Evolutionary conservation across 1,139 yeast species (phyloP), one percentile per base, ranked within the genome.

Genomic region (Blastobotrys illinoisensis): DNA sequence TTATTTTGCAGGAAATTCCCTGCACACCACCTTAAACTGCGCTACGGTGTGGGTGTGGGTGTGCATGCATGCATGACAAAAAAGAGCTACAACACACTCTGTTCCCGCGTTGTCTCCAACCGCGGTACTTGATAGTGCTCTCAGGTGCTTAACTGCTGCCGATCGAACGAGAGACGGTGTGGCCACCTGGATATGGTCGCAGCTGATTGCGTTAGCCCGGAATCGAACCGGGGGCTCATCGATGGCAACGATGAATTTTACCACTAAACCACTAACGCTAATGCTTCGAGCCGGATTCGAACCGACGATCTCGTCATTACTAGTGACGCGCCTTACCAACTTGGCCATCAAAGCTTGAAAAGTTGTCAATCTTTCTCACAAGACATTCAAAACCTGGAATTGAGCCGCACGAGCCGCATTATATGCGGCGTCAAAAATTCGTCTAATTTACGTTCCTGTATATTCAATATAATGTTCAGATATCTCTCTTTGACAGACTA

Each of bases 271-370:
- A 56, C 57, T 52, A 54, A 52, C 56, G 55, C 57, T 43, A 32
- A 61, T 82, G 87, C 86, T 85, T 80, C 80, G 83, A 81, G 81
- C 82, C 86, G 82, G 87, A 83, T 76, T 83, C 85, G 88, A 83
- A 83, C 88, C 83, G 87, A 81, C 83, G 89, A 84, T 84, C 89
- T 84, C 86, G 83, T 82, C 88, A 84, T 84, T 84, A 84, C 88
- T 84, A 84, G 89, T 84, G 88, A 82, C 83, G 86, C 86, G 89
- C 89, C 88, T 84, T 85, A 84, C 88, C 89, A 83, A 83, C 88
- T 84, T 83, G 88, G 88, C 85, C 86, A 81, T 80, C 79, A 74
- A 75, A 78, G 80, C 80, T 57, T 20, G 45, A 54, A 40, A 46
- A 48, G 9, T 14, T 23, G 24, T 5, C n/a, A 49, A 43, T 18